Evolutionary conservation across 2,329 filamentous ascomycete species (phyloP).

Genomic region (Endothia cerciana): DNA sequence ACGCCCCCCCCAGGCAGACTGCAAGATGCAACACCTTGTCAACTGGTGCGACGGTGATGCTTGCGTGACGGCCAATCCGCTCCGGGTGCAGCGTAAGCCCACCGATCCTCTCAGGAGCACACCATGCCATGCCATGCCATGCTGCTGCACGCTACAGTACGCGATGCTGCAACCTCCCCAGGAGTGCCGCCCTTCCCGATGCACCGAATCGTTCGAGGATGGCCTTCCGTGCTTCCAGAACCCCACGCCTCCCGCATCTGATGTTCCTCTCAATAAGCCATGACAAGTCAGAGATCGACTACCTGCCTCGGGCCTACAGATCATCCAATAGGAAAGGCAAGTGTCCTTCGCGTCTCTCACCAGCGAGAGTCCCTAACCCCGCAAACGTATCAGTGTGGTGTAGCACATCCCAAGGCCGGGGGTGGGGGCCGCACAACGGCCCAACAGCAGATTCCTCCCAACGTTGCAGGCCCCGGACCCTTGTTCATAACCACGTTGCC

Average conservation of each 20-base stretch:
- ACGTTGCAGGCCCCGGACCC: background rate
- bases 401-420: too few species aligned
- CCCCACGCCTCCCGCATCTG: constrained; percentile 12
- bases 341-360: too few species aligned
- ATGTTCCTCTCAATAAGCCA: background rate
- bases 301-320: background rate
- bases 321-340: background rate
- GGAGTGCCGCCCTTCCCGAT: background rate
- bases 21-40: constrained; percentile 26
- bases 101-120: background rate
- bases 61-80: background rate
- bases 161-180: background rate
- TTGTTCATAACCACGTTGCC: background rate
- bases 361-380: too few species aligned
- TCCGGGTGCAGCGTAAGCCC: background rate
- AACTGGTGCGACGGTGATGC: constrained; percentile 24
- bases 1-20: too few species aligned
- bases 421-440: too few species aligned
- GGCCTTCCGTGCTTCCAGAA: constrained; percentile 4
- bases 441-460: background rate
- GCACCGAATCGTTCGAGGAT: constrained; percentile 11
- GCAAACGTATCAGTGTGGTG: too few species aligned
- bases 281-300: background rate
- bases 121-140: constrained; percentile 10
- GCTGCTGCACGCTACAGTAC: constrained; percentile 10